Percentiles rank a stretch among this genome's conserved stretches.
Evolutionary conservation across 2,329 filamentous ascomycete species (phyloP).

Genomic region (Dothideomycetes sp.): DNA sequence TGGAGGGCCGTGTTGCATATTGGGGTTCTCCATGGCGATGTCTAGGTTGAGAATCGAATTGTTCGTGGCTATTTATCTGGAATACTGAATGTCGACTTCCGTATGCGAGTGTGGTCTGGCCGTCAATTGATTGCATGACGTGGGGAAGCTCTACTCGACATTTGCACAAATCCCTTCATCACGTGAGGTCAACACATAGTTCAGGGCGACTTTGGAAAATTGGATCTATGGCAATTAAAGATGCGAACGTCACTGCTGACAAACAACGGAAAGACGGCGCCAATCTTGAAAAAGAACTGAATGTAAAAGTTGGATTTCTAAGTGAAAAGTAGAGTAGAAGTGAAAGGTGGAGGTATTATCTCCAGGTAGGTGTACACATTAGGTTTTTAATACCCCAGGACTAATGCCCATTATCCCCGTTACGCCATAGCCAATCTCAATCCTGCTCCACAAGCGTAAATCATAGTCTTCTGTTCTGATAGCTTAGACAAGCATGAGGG

Average conservation of each 20-base stretch:
- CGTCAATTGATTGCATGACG: conserved; percentile 1
- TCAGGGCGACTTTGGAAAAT: too few relatives aligned
- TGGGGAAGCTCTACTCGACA: background rate
- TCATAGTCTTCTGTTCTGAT: conserved; percentile 4
- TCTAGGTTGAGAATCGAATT: background rate
- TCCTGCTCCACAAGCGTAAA: background rate
- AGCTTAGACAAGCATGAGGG: conserved; percentile 28
- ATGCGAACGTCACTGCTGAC: too few relatives aligned
- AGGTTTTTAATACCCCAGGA: conserved; percentile 1
- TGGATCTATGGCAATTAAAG: too few relatives aligned
- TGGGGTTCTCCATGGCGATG: conserved; percentile 26
- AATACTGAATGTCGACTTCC: background rate
- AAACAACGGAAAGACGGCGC: too few relatives aligned
- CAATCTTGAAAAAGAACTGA: too few relatives aligned
- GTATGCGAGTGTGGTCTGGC: background rate
- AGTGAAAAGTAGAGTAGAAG: too few relatives aligned
- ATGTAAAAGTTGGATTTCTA: background rate
- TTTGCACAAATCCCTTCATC: background rate
- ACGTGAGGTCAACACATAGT: conserved; percentile 4
- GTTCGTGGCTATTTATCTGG: background rate
- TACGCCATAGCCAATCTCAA: background rate
- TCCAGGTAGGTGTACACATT: conserved; percentile 11
- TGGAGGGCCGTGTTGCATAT: conserved; percentile 24
- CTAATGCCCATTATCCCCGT: background rate
- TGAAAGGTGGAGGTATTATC: too few relatives aligned